Conservation (phyloP, 1,284 basidiomycete genomes). For the Termitomyces sp. region DNA sequence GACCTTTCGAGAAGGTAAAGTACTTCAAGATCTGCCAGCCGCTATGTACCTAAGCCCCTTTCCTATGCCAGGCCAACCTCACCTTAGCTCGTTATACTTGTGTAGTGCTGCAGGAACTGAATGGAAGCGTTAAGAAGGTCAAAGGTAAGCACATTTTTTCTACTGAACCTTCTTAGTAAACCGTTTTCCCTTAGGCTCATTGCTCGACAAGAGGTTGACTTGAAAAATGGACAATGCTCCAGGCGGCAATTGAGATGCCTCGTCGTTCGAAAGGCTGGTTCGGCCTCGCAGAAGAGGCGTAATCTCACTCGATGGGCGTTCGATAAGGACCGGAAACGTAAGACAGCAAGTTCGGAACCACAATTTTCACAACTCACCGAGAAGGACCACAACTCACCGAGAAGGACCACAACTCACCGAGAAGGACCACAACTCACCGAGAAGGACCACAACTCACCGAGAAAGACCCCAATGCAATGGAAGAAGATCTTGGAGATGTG, state of each 20-base stretch:
- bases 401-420: too few species aligned
- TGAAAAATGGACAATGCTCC: constrained; percentile 83
- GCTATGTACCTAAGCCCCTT: not conserved
- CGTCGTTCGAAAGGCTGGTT: constrained; percentile 92
- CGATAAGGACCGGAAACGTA: constrained; percentile 29
- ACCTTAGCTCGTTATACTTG: constrained; percentile 92
- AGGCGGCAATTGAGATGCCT: constrained; percentile 73
- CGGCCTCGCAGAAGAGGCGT: constrained; percentile 89
- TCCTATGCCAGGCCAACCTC: constrained; percentile 63
- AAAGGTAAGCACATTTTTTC: constrained; percentile 60
- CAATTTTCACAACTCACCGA: constrained; percentile 16
- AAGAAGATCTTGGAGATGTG: constrained; percentile 21
- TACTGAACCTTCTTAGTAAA: not conserved
- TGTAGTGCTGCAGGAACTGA: constrained; percentile 86
- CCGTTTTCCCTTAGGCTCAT: constrained; percentile 55
- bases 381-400: too few species aligned
- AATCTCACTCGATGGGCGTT: constrained; percentile 77
- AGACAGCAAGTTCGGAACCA: constrained; percentile 10
- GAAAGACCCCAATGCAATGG: constrained; percentile 52
- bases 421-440: too few species aligned
- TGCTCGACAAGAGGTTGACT: constrained; percentile 82
- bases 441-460: too few species aligned
- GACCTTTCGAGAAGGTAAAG: constrained; percentile 73
- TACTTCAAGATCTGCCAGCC: not conserved
- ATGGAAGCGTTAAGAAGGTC: constrained; percentile 94